Evolutionary conservation across 2,329 filamentous ascomycete genomes (phyloP), one percentile per base, ranked within the genome.

Genomic region (Verticillium zaregamsianum): DNA sequence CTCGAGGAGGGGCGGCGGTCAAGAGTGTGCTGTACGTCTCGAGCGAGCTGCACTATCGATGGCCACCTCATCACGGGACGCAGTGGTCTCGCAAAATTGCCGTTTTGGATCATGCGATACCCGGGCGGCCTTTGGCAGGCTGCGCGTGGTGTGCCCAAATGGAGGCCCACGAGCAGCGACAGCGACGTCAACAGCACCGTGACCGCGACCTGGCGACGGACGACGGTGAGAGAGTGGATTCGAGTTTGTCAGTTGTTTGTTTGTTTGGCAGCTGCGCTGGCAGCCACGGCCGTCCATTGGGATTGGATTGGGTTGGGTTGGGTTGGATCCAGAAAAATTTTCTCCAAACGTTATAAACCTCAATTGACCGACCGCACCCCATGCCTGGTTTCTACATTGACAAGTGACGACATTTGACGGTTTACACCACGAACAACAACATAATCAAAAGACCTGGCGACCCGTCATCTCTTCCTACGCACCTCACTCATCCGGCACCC

Each of bases 271-370:
- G 40, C 40, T 23, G 40, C 40, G 14, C 9, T n/a, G n/a, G 12
- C 20, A n/a, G 40, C 23, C 40, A n/a, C 20, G 40, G n/a, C n/a
- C 40, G 40, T 49, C 9, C 5, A 9, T 14, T 35, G 33, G 33
- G 14, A 9, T 35, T 35, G 33, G 33, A 35, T 35, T 35, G 40
- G 40, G n/a, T 23, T 49, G 40, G 40, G 7, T 49, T 49, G 17
- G 17, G n/a, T 49, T 23, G 40, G 37, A 58, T 45, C 37, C 33
- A 57, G 55, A 58, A 58, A 58, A 58, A 45, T 58, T 58, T 58
- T 58, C 57, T 58, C 57, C 57, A 58, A 58, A 32, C 32, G 25
- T 58, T 35, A 56, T 56, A 58, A 58, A 58, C 39, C 37, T 40
- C 31, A 17, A 32, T 56, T 6, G 28, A 28, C 28, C 28, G 55